Evolutionary conservation across 345 rosid species (phyloP), one percentile per base, ranked within the genome.

Genomic region (Mallotus nudiflorus): DNA sequence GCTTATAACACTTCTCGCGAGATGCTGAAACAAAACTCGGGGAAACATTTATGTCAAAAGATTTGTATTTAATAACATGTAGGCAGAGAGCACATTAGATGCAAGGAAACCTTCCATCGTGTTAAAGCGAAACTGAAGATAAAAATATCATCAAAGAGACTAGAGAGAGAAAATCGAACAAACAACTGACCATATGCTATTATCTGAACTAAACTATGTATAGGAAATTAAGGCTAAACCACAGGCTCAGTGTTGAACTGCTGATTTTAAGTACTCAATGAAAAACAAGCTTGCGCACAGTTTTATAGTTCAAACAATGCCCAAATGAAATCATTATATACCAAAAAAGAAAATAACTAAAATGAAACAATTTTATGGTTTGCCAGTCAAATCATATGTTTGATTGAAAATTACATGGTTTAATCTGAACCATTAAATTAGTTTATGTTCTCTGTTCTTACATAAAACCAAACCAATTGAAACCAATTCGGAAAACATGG

Each of bases 1-100:
- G 99, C 83, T 90, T 87, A 73, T 86, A 92, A 82, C 96, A 89
- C 84, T 85, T 95, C 77, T 90, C 98, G 12, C 96, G 88, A 19
- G 97, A 92, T 56, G 88, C 99, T 95, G 89, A 58, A 51, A 52
- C 56, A 80, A 70, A 73, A 35, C 20, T 0, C 15, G 45, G 22
- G 54, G 27, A 65, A 71, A 48, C 35, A 42, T 58, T 33, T 27
- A 4, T 12, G 60, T 40, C 45, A 67, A 64, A 67, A 51, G 29
- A 46, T n/a, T n/a, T 25, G 59, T 51, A n/a, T 44, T 63, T 20
- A 29, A 39, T 2, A 37, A 58, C 9, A 57, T 13, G 51, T 49
- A 67, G 53, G 54, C 42, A 9, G 18, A 64, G 25, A 37, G 19
- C 48, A 35, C 22, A 2, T 16, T 46, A 19, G 24, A 8, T 39